Evolutionary conservation across 768 basidiomycete species (phyloP), one percentile per base, ranked within the genome.

Genomic region (Kwoniella sp.): DNA sequence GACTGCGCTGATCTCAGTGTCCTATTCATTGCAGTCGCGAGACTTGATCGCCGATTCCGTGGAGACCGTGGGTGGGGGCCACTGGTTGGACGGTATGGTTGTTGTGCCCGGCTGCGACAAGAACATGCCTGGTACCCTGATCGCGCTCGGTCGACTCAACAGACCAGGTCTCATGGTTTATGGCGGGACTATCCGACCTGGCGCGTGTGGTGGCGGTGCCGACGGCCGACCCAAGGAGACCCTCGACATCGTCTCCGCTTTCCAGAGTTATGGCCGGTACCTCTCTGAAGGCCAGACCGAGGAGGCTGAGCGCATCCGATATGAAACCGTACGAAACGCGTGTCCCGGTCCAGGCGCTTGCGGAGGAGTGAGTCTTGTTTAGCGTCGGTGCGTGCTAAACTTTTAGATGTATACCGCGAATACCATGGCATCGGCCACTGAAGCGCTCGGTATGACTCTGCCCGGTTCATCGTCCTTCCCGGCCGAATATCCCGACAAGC

Each of bases 51-150:
- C 95, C 55, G 95, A 98, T 76, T 84, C 86, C 70, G 92, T 99
- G 17, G 93, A 98, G 77, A 88, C 88, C 10, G 91, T 89, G 15
- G 92, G 86, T 25, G 93, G 88, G 12, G 95, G 93, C 5, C 95
- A 99, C 72, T 95, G 92, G 83, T 82, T 99, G 12, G 95, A 98
- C 67, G 95, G 90, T 33, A 88, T 95, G 87, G 89, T 96, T 32
- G 90, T 89, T 53, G 80, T 99, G 46, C 95, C 95, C 19, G 95
- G 92, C 33, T 98, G 90, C 71, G 93, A 99, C 79, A 99, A 99
- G 78, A 99, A 99, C 77, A 98, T 99, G 93, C 95, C 95, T n/a
- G 95, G 95, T 56, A 92, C 95, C 31, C 79, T 96, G 64, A 99
- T 99, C 82, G 95, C 90, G 41, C 82, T 99, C 46, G 95, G 93